phyloP scores from a whole-genome alignment of 495 filamentous ascomycete species.

The Neurospora pannonica region DNA sequence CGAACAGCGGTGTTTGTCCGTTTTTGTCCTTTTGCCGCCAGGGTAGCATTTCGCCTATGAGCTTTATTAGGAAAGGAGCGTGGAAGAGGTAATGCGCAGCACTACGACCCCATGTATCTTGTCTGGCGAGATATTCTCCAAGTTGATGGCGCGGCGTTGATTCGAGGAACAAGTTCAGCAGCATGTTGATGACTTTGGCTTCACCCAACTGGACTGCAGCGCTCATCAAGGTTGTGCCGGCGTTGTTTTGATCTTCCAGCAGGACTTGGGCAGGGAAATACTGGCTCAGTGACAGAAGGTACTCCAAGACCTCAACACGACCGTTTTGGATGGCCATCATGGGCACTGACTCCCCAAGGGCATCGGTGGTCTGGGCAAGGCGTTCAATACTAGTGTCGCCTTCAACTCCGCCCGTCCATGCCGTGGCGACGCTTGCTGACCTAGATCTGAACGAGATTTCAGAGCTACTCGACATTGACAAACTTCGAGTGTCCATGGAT shows the following conservation, averaged over 20 bases:
- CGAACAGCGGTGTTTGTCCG: constrained; percentile 92
- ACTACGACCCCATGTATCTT: constrained; percentile 80
- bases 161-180: constrained; percentile 53
- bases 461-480: constrained; percentile 88
- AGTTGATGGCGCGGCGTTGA: constrained; percentile 35
- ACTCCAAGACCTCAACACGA: constrained; percentile 58
- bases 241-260: constrained; percentile 74
- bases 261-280: constrained; percentile 61
- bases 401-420: constrained; percentile 58
- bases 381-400: constrained; percentile 79
- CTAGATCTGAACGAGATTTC: constrained; percentile 67
- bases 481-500: constrained; percentile 76
- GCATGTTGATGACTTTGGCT: constrained; percentile 57
- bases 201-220: constrained; percentile 90
- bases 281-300: constrained; percentile 65
- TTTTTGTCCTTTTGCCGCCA: constrained; percentile 92
- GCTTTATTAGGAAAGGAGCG: constrained; percentile 65
- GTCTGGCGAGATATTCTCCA: constrained; percentile 55
- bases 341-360: constrained; percentile 71
- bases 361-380: constrained; percentile 70
- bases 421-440: constrained; percentile 64
- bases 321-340: constrained; percentile 94
- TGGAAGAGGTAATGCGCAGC: constrained; percentile 96
- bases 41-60: constrained; percentile 66
- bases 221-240: constrained; percentile 82